Evolutionary conservation across 2,329 filamentous ascomycete species (phyloP), one percentile per base, ranked within the genome.

Genomic region (Decorospora gaudefroyi): DNA sequence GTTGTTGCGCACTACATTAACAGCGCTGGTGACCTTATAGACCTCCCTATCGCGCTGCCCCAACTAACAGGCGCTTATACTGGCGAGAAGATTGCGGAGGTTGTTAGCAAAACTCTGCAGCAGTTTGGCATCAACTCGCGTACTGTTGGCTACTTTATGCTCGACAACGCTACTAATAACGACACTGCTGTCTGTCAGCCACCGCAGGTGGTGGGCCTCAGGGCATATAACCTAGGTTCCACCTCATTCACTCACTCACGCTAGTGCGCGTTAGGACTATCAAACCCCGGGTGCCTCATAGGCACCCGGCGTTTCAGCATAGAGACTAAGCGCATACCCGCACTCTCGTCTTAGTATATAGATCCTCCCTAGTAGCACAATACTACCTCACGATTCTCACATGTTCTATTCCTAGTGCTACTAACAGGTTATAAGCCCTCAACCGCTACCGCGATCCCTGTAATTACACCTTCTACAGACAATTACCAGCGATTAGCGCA

Each of bases 1-100:
- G 16, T 52, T 25, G 33, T 52, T 36, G 41, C 35, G 4, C 38
- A 49, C 41, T 52, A 19, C 21, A 29, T 39, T 25, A 26, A 33
- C 13, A 12, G 9, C 10, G 9, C 2, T 9, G 32, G 40, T 12
- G 23, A 28, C 10, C 6, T 51, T 22, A 4, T 13, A 26, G 21
- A 42, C 28, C 19, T 42, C 10, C 28, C 32, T 39, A 40, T 44
- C 9, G 32, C 25, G 4, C 43, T 47, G 8, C 37, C 26, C 6
- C 10, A 38, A 18, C 17, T 38, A 2, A 19, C 18, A 29, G 26
- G 35, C 11, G 17, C 26, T 6, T 10, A 30, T 23, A 22, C 17
- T 6, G 35, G 17, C 18, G 25, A 16, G 17, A 13, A 10, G 11
- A 29, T 38, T 6, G 25, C 18, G 10, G 12, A 17, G 18, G 10